Base-by-base conservation (phyloP, 129 eudicot genomes). In the Solidago caesia region DNA sequence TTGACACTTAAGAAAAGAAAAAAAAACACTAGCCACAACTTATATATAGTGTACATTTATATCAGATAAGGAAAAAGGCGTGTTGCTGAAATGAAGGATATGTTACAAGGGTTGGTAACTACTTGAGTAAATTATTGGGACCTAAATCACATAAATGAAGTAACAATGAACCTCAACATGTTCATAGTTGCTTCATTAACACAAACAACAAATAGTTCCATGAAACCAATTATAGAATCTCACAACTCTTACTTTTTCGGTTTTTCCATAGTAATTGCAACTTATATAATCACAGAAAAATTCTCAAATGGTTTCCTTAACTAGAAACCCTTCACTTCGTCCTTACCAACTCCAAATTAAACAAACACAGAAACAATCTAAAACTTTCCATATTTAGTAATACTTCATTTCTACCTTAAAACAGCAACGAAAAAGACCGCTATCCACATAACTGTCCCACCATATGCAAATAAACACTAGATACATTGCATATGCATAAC, bases 401-500 rank as follows among this genome's bases (percentile, higher is more conserved):
- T 48, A 68, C 57, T 67, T 75, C 29, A 66, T 14, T 64, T 51
- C 41, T 26, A 29, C 58, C 45, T 21, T 67, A 33, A 43, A 67
- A 76, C 62, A 42, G 68, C 74, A 67, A 76, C 25, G 16, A 15
- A 76, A 67, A 52, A 67, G 43, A 41, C 46, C 68, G 65, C 73
- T 13, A 68, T 58, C 15, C 59, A 76, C 33, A 44, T 43, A 65
- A 75, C 0, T 47, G 45, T 52, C 67, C 67, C 15, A 53, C 14
- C 59, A 53, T 53, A 5, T 11, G 58, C 0, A 52, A 2, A 52
- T 61, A 61, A 0, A 6, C 1, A 58, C 29, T 25, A 58, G 2
- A 5, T 21, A 25, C 13, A 27, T 39, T 48, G 33, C 29, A 62
- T 48, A 5, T 44, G 8, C 55, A 44, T 43, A 56, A 5, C 65